Base-by-base conservation (phyloP, 352 stramenopile species). In the Phytophthora capsici region DNA sequence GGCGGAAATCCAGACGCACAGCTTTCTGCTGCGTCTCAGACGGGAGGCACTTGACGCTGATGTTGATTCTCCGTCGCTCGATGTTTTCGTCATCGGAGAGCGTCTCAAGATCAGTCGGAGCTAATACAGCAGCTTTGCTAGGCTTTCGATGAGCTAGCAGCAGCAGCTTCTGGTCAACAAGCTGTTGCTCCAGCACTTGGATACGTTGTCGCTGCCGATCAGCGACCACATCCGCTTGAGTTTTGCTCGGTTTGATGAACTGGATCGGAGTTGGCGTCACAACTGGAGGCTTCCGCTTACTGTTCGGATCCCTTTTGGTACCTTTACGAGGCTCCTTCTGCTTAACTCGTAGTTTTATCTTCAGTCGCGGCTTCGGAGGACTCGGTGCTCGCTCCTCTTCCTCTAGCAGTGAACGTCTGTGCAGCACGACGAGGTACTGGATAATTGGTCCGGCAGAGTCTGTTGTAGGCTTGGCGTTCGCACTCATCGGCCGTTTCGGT, bases 131-230 rank as follows among this genome's bases (percentile, higher is more conserved):
- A 25, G 28, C n/a, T n/a, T n/a, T 19, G 23, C 28, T 16, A 28
- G 38, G 36, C 23, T 52, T 53, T 59, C 64, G 51, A 59, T 75
- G 63, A 28, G 48, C 67, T 19, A 88, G 26, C 20, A 73, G 50
- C 26, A 79, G 57, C 53, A 87, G 44, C 46, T 80, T 84, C 59
- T 88, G 75, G 47, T 90, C 83, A 46, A 86, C 48, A 30, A 92
- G 68, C 57, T 92, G 81, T 58, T 92, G 79, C 64, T 90, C 69
- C 10, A 91, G 62, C 22, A 90, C 69, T 14, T 70, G 60, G 25
- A 91, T 80, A 20, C 80, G 78, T 54, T 88, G 72, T 17, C 80
- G 75, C 36, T 90, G 77, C 1, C 80, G 77, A 30, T 73, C 44
- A 16, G 70, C 43, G 25, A 79, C 38, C 36, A 76, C 51, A 6